phyloP scores from a whole-genome alignment of 2,329 filamentous ascomycete species.

The Pyrenophora graminea region DNA sequence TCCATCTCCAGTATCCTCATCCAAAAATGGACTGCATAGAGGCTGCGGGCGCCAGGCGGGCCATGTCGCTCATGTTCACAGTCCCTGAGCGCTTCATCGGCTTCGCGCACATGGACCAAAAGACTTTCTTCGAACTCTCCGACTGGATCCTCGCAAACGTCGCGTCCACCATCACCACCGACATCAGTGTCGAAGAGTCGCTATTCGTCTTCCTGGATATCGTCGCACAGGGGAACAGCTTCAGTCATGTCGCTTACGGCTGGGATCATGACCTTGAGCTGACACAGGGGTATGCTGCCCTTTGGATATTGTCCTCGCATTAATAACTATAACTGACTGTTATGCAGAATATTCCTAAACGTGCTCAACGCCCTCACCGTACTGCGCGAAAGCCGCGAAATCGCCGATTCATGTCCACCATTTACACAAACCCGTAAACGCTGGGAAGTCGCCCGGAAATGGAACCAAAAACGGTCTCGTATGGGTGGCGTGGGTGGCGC shows the following conservation, averaged over 20 bases:
- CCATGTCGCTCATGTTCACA: slow-evolving; percentile 40
- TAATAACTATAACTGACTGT: slow-evolving; percentile 15
- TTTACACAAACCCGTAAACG: slow-evolving; percentile 37
- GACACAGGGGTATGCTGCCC: slow-evolving; percentile 37
- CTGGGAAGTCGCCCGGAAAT: slow-evolving; percentile 40
- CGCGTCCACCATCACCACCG: slow-evolving; percentile 32
- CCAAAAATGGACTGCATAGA: slow-evolving; percentile 22
- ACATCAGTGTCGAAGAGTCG: slow-evolving; percentile 45
- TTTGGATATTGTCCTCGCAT: background rate
- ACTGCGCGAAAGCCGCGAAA: slow-evolving; percentile 40
- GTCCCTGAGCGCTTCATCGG: slow-evolving; percentile 45
- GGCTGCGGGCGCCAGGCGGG: slow-evolving; percentile 35
- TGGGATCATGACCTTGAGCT: slow-evolving; percentile 45
- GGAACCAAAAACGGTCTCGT: slow-evolving; percentile 36
- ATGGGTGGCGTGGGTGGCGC: slow-evolving; percentile 18
- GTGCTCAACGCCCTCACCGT: slow-evolving; percentile 41
- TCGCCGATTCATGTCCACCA: slow-evolving; percentile 37
- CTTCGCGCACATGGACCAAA: slow-evolving; percentile 46
- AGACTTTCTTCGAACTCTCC: slow-evolving; percentile 45
- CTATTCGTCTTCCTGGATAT: slow-evolving; percentile 46
- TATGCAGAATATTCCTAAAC: slow-evolving; percentile 40
- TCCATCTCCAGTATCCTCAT: background rate
- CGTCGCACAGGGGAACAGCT: slow-evolving; percentile 44
- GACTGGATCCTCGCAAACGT: slow-evolving; percentile 45
- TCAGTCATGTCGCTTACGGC: slow-evolving; percentile 36